Conservation (phyloP, 208 protist genomes). For the Pavlovales sp. region DNA sequence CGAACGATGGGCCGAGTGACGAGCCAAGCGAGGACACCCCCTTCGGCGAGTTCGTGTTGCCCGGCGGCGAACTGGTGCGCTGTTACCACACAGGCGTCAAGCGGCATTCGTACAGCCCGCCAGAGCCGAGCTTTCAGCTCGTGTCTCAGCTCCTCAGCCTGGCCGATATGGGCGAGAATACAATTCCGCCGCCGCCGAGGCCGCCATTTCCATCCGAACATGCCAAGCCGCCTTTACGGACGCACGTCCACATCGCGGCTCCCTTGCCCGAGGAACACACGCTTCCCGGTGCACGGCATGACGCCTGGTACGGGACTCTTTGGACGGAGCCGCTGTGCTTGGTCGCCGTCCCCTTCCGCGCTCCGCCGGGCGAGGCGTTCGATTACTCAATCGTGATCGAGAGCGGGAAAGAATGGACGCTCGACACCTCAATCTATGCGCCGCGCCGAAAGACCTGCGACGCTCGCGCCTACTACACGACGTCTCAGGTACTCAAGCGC, state of each 20-base stretch:
- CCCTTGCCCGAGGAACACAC: neutral
- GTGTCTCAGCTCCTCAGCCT: no score
- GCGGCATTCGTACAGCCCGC: neutral
- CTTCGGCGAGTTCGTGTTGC: neutral
- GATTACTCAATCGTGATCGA: neutral
- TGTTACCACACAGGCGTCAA: neutral
- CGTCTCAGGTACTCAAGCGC: neutral
- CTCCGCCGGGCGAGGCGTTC: neutral
- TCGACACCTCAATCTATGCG: neutral
- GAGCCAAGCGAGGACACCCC: no score
- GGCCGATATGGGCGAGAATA: neutral
- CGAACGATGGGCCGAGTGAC: no score
- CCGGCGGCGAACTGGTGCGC: neutral
- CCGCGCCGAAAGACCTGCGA: neutral
- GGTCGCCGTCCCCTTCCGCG: neutral
- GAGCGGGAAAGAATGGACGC: neutral
- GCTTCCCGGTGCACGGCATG: neutral
- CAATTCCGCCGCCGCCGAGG: neutral
- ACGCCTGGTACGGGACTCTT: neutral
- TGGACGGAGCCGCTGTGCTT: neutral
- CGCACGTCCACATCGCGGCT: neutral
- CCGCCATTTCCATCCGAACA: no score
- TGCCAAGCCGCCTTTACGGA: neutral
- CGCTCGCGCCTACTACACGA: neutral
- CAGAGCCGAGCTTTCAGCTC: neutral